phyloP scores from a whole-genome alignment of 1,139 yeast species.

The Taphrina wiesneri region DNA sequence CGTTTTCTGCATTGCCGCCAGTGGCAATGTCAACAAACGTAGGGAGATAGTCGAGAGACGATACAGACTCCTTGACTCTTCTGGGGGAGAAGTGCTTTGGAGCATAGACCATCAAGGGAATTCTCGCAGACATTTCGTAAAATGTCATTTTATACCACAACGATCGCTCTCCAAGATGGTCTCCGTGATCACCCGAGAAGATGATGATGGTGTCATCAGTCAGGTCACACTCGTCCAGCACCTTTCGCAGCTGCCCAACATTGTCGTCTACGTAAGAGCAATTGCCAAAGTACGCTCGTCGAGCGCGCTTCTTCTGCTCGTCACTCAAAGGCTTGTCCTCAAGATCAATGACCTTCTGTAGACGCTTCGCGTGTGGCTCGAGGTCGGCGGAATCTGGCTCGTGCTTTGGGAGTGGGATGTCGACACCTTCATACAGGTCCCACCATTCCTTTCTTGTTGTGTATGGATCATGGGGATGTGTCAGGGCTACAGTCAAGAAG shows the following conservation, averaged over 20 bases:
- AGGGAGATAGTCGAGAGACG: constrained; percentile 31
- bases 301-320: constrained; percentile 29
- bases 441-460: constrained; percentile 33
- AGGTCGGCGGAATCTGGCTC: constrained; percentile 20
- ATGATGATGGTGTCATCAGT: constrained; percentile 33
- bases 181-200: constrained; percentile 34
- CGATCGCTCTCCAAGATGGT: constrained; percentile 31
- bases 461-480: constrained; percentile 33
- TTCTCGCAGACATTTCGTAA: constrained; percentile 32
- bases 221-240: constrained; percentile 29
- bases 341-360: constrained; percentile 29
- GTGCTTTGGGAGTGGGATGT: constrained; percentile 25
- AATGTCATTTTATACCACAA: constrained; percentile 34
- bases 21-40: constrained; percentile 31
- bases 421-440: constrained; percentile 32
- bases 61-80: constrained; percentile 25
- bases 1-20: constrained; percentile 23
- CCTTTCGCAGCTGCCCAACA: constrained; percentile 25
- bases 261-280: constrained; percentile 34
- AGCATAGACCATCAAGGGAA: constrained; percentile 33
- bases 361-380: constrained; percentile 32
- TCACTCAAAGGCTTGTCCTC: constrained; percentile 27
- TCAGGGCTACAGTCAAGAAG: constrained; percentile 32
- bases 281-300: constrained; percentile 34
- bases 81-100: constrained; percentile 31